phyloP scores from a whole-genome alignment of 371 early-diverging fungal species.

The Edhazardia aedis region DNA sequence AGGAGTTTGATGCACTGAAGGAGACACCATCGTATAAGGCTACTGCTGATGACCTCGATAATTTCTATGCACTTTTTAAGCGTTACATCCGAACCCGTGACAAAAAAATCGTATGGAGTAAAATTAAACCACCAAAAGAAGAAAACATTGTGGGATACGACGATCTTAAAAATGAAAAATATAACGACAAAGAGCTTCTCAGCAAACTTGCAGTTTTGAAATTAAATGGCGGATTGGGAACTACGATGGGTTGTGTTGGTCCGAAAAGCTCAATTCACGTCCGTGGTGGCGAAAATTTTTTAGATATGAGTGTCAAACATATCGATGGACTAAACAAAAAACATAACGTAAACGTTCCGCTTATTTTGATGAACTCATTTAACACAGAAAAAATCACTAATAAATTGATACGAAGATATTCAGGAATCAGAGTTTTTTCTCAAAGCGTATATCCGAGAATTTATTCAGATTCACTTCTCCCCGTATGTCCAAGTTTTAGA shows the following conservation, averaged over 20 bases:
- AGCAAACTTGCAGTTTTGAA: conserved; percentile 84
- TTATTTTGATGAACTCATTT: conserved; percentile 97
- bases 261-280: conserved; percentile 92
- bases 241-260: conserved; percentile 98
- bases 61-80: conserved; percentile 35
- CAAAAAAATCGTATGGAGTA: conserved; percentile 40
- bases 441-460: conserved; percentile 85
- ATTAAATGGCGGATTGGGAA: conserved; percentile 93
- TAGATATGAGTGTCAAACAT: conserved; percentile 88
- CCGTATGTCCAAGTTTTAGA: conserved; percentile 53
- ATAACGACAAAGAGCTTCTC: conserved; percentile 42
- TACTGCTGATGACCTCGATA: conserved; percentile 9
- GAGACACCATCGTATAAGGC: background rate
- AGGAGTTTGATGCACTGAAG: no score
- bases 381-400: conserved; percentile 87
- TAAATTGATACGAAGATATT: conserved; percentile 81
- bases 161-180: background rate
- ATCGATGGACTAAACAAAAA: conserved; percentile 69
- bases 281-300: conserved; percentile 81
- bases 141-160: conserved; percentile 34
- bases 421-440: conserved; percentile 74
- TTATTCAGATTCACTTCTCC: conserved; percentile 67
- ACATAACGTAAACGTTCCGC: conserved; percentile 68
- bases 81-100: conserved; percentile 30
- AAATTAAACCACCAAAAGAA: conserved; percentile 34